These are phyloP conservation scores for Apiosordaria backusii DNA, from an alignment of 495 filamentous ascomycete species.

Conservation along the genomic window DNA sequence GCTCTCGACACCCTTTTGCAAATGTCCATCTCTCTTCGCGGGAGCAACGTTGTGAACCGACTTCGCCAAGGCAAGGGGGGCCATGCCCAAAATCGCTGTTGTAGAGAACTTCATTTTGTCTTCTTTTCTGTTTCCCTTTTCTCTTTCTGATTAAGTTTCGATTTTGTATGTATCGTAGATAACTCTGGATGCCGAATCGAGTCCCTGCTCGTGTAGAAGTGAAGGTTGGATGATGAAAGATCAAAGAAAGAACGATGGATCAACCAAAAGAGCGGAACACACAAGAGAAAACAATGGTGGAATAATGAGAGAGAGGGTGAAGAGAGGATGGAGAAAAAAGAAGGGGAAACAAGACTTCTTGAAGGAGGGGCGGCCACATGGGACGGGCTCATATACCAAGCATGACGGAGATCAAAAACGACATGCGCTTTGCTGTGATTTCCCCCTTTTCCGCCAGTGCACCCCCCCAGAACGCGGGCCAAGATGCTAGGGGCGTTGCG, in stretches of 20 bases:
- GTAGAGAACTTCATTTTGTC: constrained; percentile 52
- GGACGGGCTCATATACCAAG: constrained; percentile 26
- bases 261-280: constrained; percentile 36
- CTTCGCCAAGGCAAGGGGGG: constrained; percentile 50
- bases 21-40: constrained; percentile 22
- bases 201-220: constrained; percentile 55
- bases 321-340: constrained; percentile 19
- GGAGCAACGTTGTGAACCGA: constrained; percentile 46
- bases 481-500: constrained; percentile 2
- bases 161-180: constrained; percentile 13
- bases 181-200: constrained; percentile 37
- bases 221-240: constrained; percentile 33
- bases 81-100: constrained; percentile 44
- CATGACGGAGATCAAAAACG: constrained; percentile 10
- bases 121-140: constrained; percentile 18
- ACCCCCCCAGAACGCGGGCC: constrained; percentile 9
- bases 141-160: constrained; percentile 19
- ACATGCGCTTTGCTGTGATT: constrained; percentile 23
- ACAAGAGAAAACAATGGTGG: constrained; percentile 23
- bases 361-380: constrained; percentile 21
- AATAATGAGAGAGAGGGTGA: constrained; percentile 18
- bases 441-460: constrained; percentile 1
- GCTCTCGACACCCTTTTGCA: constrained; percentile 12
- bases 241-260: constrained; percentile 36
- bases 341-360: constrained; percentile 31